Evolutionary conservation across 1,139 yeast genomes (phyloP), one percentile per base, ranked within the genome.

Genomic region (Taphrina confusa): DNA sequence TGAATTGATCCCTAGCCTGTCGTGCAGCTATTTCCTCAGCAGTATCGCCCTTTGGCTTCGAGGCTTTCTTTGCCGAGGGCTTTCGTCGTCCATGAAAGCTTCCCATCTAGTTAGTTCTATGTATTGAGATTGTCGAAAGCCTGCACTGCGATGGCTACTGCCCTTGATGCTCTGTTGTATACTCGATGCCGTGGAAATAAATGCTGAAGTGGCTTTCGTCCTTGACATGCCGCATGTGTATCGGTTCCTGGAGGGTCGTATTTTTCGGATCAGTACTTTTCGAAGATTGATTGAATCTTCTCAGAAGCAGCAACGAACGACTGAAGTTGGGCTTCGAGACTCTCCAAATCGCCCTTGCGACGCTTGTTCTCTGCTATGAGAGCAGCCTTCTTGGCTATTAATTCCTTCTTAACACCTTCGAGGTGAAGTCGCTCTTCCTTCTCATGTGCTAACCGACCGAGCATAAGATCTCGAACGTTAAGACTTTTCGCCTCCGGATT

Each of bases 341-440:
- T 61, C 18, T 65, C 68, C 25, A 65, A 61, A 49, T 72, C 72
- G 4, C 64, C 69, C 62, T 67, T 66, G 30, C 71, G 64, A 36
- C 64, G 57, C 39, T 66, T 65, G 56, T 68, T 68, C 40, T 70
- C 71, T 2, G 60, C 61, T 3, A 64, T 59, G 37, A 73, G 64
- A 20, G 55, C 64, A 4, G 66, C 63, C 59, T 68, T 65, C 36
- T 64, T 60, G 14, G 66, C 68, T 27, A 62, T 63, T 9, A 72
- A 66, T 42, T 64, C 66, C 14, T 68, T 64, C 61, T 68, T 66
- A 23, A 56, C 52, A 3, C 64, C 65, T 54, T 69, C 72, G 34
- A 72, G 63, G 28, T 70, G 63, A 18, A 60, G 61, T 52, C 72
- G 70, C 62, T 73, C 75, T 58, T 73, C 73, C 39, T 63, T 63